A percentile compares a stretch with the other conserved stretches of the same genome.
phyloP scores from a whole-genome alignment of 495 filamentous ascomycete species.

The Aspergillus incahuasiensis region DNA sequence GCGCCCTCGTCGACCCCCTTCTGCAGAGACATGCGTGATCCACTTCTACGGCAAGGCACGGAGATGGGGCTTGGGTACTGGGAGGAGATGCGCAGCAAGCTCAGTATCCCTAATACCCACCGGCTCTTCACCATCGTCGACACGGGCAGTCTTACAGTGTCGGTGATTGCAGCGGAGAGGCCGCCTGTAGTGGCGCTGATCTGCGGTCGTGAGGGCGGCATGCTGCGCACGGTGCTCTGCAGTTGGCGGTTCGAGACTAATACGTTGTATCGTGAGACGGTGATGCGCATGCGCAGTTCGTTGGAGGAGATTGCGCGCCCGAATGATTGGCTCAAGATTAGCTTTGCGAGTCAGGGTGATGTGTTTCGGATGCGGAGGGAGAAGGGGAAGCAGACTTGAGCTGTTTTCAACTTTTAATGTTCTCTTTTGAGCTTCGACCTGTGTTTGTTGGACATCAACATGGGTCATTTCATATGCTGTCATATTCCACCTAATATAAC shows the following conservation, averaged over 20 bases:
- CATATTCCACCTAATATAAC: no score
- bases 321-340: not conserved
- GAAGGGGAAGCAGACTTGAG: not conserved
- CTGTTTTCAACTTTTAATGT: no score
- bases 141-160: not conserved
- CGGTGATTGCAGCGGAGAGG: not conserved
- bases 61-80: no score
- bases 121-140: not conserved
- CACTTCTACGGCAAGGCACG: no score
- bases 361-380: not conserved
- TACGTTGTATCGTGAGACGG: not conserved
- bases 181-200: not conserved
- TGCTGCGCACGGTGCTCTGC: not conserved
- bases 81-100: no score
- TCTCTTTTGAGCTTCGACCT: no score
- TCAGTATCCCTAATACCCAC: no score
- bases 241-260: not conserved
- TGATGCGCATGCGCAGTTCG: conserved; percentile 2
- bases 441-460: no score
- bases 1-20: not conserved
- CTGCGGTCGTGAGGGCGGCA: not conserved
- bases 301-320: not conserved
- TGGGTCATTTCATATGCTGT: not conserved
- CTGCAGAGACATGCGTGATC: not conserved
- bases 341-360: not conserved